phyloP scores from a whole-genome alignment of 495 filamentous ascomycete genomes.

The Platismatia glauca region DNA sequence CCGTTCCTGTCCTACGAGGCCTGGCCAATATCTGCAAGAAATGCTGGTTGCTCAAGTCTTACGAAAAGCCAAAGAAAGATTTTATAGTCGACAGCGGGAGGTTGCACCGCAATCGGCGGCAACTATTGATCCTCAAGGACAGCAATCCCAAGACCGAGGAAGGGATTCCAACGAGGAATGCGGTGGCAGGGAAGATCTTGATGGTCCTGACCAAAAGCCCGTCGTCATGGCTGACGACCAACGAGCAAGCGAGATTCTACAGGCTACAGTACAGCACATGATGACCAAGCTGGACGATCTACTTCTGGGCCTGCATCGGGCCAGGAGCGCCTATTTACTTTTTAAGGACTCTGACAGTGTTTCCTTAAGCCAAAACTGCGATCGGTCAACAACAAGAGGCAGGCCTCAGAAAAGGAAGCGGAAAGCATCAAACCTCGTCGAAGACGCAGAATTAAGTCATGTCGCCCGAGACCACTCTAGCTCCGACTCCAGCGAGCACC shows the following conservation, averaged over 20 bases:
- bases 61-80: conserved; percentile 55
- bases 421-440: conserved; percentile 14
- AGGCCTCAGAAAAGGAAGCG: conserved; percentile 15
- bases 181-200: conserved; percentile 11
- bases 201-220: conserved; percentile 26
- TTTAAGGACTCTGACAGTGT: conserved; percentile 26
- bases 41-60: conserved; percentile 53
- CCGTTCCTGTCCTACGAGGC: conserved; percentile 15
- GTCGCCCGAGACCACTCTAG: background rate
- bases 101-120: background rate
- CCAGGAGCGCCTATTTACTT: conserved; percentile 38
- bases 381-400: conserved; percentile 19
- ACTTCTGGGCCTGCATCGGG: conserved; percentile 56
- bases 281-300: conserved; percentile 57
- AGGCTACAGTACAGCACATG: conserved; percentile 55
- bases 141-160: background rate
- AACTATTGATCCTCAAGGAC: background rate
- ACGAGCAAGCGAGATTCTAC: conserved; percentile 47
- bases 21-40: conserved; percentile 56
- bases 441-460: conserved; percentile 8
- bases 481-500: background rate
- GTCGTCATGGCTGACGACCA: conserved; percentile 55
- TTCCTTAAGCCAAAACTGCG: conserved; percentile 20
- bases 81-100: conserved; percentile 35
- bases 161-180: background rate